phyloP scores from a whole-genome alignment of 1,284 basidiomycete genomes.

The Fomitopsis pinicola region DNA sequence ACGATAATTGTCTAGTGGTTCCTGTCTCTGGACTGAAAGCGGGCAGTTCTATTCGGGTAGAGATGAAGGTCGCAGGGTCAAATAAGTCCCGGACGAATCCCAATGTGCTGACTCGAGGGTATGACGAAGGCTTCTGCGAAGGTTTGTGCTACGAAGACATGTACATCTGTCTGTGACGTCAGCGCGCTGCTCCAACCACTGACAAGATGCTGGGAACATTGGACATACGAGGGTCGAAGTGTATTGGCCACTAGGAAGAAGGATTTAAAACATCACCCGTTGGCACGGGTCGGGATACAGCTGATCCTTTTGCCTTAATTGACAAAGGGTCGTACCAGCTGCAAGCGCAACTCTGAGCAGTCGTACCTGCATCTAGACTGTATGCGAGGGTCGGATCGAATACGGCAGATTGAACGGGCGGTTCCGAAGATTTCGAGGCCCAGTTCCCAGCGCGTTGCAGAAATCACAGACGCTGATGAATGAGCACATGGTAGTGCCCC shows the following conservation, averaged over 20 bases:
- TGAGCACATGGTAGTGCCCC: not conserved
- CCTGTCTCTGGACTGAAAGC: not conserved
- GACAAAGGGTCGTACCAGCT: no score
- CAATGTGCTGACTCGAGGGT: not conserved
- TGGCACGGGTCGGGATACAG: no score
- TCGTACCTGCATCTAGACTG: no score
- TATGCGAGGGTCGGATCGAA: not conserved
- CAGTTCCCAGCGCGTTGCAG: not conserved
- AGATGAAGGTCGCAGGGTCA: not conserved
- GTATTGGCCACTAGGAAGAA: no score
- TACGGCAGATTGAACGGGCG: not conserved
- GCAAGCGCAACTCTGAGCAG: no score
- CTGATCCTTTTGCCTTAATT: no score
- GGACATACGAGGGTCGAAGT: no score
- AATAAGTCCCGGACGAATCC: not conserved
- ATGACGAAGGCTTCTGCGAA: not conserved
- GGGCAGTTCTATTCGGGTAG: slow-evolving; percentile 1
- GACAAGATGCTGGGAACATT: no score
- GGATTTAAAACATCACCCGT: no score
- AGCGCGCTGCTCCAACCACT: not conserved
- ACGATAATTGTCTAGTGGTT: not conserved
- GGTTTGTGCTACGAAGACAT: not conserved
- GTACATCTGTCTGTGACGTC: not conserved
- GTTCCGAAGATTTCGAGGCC: not conserved
- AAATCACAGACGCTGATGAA: not conserved